Evolutionary conservation across 495 filamentous ascomycete genomes (phyloP).

Genomic region (Hypoxylon rickii): DNA sequence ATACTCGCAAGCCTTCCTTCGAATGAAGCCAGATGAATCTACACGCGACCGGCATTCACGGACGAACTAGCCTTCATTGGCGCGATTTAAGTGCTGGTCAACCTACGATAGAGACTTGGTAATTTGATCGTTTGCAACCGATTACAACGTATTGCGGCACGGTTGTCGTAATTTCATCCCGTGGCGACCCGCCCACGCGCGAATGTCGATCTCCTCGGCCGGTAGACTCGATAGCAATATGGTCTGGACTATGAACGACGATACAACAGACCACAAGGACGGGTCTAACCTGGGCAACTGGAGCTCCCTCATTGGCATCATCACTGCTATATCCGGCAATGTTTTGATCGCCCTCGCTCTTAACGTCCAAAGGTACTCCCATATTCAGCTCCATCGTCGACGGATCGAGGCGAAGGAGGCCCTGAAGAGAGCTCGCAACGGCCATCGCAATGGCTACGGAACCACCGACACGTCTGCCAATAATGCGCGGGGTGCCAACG

Average conservation of each 20-base stretch:
- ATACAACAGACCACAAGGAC: conserved; percentile 42
- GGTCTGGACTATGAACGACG: conserved; percentile 33
- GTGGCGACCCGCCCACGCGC: conserved; percentile 9
- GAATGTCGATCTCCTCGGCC: conserved; percentile 25
- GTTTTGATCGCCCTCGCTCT: conserved; percentile 92
- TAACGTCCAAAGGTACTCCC: conserved; percentile 95
- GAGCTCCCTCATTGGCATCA: conserved; percentile 92
- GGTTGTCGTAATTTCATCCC: conserved; percentile 1
- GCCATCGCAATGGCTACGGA: conserved; percentile 36
- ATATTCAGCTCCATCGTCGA: conserved; percentile 69
- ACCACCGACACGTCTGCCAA: conserved; percentile 24
- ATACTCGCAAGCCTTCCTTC: conserved; percentile 14
- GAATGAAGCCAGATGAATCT: conserved; percentile 23
- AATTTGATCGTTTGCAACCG: background rate
- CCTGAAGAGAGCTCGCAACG: conserved; percentile 40
- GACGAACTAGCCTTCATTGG: conserved; percentile 21
- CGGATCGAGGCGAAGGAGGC: conserved; percentile 50
- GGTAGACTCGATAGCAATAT: conserved; percentile 18
- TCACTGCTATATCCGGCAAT: conserved; percentile 89
- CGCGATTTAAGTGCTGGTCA: conserved; percentile 10
- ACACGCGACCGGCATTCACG: conserved; percentile 9
- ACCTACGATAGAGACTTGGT: conserved; percentile 1
- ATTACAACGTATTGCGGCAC: conserved; percentile 6
- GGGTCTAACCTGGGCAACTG: conserved; percentile 66
- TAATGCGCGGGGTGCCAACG: conserved; percentile 30